A percentile compares a stretch with the other conserved stretches of the same genome.
Evolutionary conservation across 108 stramenopile species (phyloP).

Genomic region (Cylindrotheca fusiformis): DNA sequence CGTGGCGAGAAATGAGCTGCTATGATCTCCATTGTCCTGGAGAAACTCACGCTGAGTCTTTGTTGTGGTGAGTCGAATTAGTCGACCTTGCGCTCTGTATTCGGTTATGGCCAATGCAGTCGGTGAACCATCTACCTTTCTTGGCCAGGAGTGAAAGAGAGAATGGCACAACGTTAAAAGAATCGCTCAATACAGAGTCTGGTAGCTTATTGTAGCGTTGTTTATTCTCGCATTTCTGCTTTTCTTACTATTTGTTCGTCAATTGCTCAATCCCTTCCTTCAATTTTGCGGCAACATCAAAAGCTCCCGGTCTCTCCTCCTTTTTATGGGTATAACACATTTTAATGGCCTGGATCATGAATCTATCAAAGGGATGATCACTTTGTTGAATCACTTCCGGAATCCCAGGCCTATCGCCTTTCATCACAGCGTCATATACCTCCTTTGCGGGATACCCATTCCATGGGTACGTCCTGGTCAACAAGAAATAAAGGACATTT

Average conservation of each 20-base stretch:
- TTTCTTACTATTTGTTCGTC: background rate
- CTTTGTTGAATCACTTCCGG: slow-evolving; percentile 35
- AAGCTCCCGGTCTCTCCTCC: slow-evolving; percentile 44
- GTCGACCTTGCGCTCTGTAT: too few relatives aligned
- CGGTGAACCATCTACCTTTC: too few relatives aligned
- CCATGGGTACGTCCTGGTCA: slow-evolving; percentile 49
- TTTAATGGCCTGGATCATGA: slow-evolving; percentile 50
- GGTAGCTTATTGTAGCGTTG: background rate
- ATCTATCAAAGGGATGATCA: slow-evolving; percentile 43
- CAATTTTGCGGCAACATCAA: slow-evolving; percentile 46
- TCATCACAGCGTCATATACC: slow-evolving; percentile 25
- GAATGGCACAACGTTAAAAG: too few relatives aligned
- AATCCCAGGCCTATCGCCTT: slow-evolving; percentile 50
- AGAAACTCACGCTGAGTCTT: too few relatives aligned
- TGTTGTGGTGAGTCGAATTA: too few relatives aligned
- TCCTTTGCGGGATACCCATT: slow-evolving; percentile 29
- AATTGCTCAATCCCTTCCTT: slow-evolving; percentile 30
- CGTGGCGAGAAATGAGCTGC: too few relatives aligned
- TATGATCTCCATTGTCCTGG: too few relatives aligned
- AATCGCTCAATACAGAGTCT: too few relatives aligned
- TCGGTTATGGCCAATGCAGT: too few relatives aligned
- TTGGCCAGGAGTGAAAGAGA: too few relatives aligned
- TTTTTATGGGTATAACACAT: slow-evolving; percentile 49
- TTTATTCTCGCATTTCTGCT: background rate
- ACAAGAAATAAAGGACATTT: slow-evolving; percentile 57